Evolutionary conservation across 176 grass and related monocot genomes (phyloP), one percentile per base, ranked within the genome.

Genomic region (Oryza longistaminata): DNA sequence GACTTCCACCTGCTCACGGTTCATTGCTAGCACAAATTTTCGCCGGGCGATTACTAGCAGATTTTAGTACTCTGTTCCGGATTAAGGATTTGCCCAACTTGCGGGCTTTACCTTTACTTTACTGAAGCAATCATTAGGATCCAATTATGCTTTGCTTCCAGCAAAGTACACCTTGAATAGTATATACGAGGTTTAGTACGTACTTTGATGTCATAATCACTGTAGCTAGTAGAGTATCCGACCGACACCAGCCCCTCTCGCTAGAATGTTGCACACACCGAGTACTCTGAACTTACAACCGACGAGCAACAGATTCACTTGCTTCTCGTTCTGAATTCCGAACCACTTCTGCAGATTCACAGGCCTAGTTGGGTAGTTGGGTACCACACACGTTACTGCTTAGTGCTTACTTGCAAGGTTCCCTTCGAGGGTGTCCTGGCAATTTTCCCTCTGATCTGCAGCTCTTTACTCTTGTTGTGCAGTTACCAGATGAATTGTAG

Each of bases 361-460:
- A 44, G 25, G 64, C 50, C n/a, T 62, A 0, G n/a, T 62, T 24
- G 58, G 58, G 58, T 24, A 11, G n/a, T 64, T 17, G 50, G 9
- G 16, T 62, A 4, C 5, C 19, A 21, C 78, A 37, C 81, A 84
- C 85, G 77, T 22, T 5, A 42, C 9, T 50, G 87, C 50, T 84
- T 88, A 77, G 81, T 88, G 87, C 39, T 88, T 88, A 77, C 87
- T 88, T 84, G 87, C 87, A 88, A 84, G 87, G 75, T 62, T 84
- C 68, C 58, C 22, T 4, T 53, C 26, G 21, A 82, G 39, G 39
- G 50, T 64, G 62, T 58, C 55, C 65, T 19, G 17, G 27, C 43
- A 19, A 2, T 27, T 77, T 34, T 27, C 34, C 53, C 16, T 58
- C 58, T 46, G 1, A 17, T 72, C 53, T 65, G 39, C 68, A 66